phyloP scores from a whole-genome alignment of 1,284 basidiomycete genomes.

The Coniferiporia weirii region DNA sequence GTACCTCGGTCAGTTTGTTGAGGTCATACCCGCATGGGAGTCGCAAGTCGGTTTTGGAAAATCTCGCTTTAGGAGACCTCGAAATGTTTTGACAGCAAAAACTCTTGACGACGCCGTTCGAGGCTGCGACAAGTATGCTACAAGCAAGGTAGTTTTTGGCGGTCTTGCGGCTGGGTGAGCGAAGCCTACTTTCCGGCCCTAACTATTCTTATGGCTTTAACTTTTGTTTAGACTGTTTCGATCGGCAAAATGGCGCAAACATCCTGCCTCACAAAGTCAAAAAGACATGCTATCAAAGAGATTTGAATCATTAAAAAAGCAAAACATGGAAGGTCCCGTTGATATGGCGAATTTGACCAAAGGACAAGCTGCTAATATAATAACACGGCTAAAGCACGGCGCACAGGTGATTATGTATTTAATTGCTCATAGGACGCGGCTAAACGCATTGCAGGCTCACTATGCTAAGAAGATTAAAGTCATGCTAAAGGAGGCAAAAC shows the following conservation, averaged over 20 bases:
- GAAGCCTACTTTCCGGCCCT: neutral
- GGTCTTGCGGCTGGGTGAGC: conserved; percentile 43
- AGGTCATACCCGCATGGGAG: conserved; percentile 42
- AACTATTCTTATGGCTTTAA: conserved; percentile 20
- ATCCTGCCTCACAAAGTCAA: conserved; percentile 65
- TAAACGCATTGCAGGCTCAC: neutral
- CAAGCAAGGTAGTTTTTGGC: conserved; percentile 48
- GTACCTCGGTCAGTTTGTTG: conserved; percentile 48
- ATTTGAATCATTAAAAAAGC: conserved; percentile 35
- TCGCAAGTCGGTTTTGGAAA: conserved; percentile 43
- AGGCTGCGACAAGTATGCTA: conserved; percentile 66
- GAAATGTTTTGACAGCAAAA: conserved; percentile 48
- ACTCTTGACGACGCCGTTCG: conserved; percentile 53
- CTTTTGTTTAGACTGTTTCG: conserved; percentile 42
- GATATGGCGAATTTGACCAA: conserved; percentile 51
- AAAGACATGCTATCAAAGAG: conserved; percentile 57
- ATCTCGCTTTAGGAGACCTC: conserved; percentile 50
- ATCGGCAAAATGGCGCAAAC: conserved; percentile 68
- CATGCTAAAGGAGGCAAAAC: conserved; percentile 31
- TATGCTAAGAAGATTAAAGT: conserved; percentile 28
- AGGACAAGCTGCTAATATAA: conserved; percentile 74
- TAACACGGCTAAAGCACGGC: conserved; percentile 74
- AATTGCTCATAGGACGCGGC: neutral
- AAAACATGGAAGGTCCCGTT: conserved; percentile 13
- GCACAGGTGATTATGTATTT: conserved; percentile 45